Percentiles rank a stretch among this genome's conserved stretches.
Evolutionary conservation across 441 rosid species (phyloP).

Genomic region (Gossypium schwendimanii): DNA sequence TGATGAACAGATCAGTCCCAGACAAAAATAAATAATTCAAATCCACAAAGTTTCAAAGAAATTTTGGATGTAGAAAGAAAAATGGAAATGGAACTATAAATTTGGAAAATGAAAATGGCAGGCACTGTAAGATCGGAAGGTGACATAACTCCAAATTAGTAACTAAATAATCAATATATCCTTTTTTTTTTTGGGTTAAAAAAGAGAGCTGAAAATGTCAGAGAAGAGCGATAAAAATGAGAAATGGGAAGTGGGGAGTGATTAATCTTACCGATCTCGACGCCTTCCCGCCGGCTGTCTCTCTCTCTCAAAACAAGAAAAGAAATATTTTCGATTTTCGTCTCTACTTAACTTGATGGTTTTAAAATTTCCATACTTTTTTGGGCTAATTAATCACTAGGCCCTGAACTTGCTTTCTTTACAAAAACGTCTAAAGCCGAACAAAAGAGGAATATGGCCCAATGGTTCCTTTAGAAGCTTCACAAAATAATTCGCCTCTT

Average conservation of each 20-base stretch:
- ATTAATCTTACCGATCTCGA: slow-evolving; percentile 31
- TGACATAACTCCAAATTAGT: neutral
- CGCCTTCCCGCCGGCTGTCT: slow-evolving; percentile 34
- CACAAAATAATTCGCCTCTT: too few relatives aligned
- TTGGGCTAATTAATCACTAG: neutral
- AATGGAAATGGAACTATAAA: neutral
- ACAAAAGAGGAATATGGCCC: neutral
- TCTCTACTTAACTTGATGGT: neutral
- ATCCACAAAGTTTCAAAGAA: slow-evolving; percentile 3
- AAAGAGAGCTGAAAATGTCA: neutral
- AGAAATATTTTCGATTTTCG: neutral
- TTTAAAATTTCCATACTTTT: neutral
- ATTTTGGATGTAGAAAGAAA: neutral
- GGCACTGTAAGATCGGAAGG: neutral
- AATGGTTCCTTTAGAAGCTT: neutral
- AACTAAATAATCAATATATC: neutral
- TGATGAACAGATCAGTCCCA: slow-evolving; percentile 1
- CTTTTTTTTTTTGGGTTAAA: neutral
- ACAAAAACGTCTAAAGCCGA: neutral
- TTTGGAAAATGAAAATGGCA: neutral
- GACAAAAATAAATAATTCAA: slow-evolving; percentile 20
- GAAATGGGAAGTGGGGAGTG: slow-evolving; percentile 7
- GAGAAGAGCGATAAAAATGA: neutral
- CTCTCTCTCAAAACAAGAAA: neutral
- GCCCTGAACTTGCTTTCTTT: neutral